Conservation (phyloP, 495 filamentous ascomycete genomes). For the Pyrenopolyporus hunteri region DNA sequence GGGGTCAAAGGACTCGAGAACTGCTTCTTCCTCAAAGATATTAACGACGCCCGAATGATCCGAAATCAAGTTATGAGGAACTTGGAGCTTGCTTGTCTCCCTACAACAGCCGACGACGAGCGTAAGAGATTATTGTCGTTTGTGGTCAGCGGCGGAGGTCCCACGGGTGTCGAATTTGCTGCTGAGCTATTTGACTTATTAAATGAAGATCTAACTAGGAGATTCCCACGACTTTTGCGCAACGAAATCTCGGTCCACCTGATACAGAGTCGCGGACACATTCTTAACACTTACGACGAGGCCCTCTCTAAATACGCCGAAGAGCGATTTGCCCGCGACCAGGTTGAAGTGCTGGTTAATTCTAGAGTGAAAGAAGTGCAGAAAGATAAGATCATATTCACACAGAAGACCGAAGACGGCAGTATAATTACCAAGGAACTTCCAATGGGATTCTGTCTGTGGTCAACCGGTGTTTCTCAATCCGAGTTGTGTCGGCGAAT, state of each 20-base stretch:
- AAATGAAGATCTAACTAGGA: slow-evolving; percentile 86
- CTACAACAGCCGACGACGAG: slow-evolving; percentile 90
- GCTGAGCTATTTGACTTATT: slow-evolving; percentile 95
- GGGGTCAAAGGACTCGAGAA: slow-evolving; percentile 95
- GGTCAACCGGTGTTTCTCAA: slow-evolving; percentile 96
- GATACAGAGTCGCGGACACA: slow-evolving; percentile 91
- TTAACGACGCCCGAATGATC: slow-evolving; percentile 87
- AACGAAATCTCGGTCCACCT: slow-evolving; percentile 98
- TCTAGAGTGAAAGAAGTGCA: slow-evolving; percentile 88
- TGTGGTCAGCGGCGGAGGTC: slow-evolving; percentile 92
- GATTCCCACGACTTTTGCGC: slow-evolving; percentile 86
- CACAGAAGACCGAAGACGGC: slow-evolving; percentile 76
- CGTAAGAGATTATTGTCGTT: slow-evolving; percentile 88
- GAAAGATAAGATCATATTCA: slow-evolving; percentile 83
- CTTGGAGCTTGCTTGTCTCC: slow-evolving; percentile 89
- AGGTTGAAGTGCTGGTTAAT: slow-evolving; percentile 89
- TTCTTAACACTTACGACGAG: slow-evolving; percentile 98
- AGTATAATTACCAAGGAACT: slow-evolving; percentile 84
- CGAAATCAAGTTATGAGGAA: slow-evolving; percentile 91
- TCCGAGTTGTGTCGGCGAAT: slow-evolving; percentile 77
- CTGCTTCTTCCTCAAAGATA: slow-evolving; percentile 92
- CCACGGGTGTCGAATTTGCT: slow-evolving; percentile 97
- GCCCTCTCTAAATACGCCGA: slow-evolving; percentile 92
- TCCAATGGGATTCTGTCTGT: slow-evolving; percentile 94
- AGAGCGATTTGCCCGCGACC: slow-evolving; percentile 85